Percentiles rank a stretch among this genome's conserved stretches.
Conservation (phyloP, 129 eudicot genomes). For the Chrysanthemum lavandulifolium region DNA sequence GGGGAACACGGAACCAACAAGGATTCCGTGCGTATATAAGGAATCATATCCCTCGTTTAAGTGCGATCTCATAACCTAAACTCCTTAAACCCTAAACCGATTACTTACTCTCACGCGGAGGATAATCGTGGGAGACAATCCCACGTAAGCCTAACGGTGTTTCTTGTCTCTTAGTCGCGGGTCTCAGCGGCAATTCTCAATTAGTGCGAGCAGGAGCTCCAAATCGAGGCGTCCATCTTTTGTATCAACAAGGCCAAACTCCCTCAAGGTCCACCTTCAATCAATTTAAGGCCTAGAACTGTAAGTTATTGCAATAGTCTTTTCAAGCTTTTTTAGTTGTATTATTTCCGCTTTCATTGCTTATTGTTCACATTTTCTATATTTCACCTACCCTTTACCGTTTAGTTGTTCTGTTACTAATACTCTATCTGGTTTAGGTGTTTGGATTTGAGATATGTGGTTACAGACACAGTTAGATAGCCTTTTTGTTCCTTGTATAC, state of each 20-base stretch:
- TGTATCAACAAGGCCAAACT: slow-evolving; percentile 51
- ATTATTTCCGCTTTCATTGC: background rate
- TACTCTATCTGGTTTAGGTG: background rate
- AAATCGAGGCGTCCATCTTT: no score
- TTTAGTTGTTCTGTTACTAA: background rate
- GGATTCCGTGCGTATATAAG: no score
- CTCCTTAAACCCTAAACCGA: no score
- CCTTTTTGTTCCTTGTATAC: background rate
- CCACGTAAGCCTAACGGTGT: no score
- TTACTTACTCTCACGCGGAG: no score
- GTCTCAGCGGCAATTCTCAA: no score
- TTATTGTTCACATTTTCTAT: background rate
- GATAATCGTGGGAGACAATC: no score
- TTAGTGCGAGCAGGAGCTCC: no score
- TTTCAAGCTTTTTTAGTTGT: slow-evolving; percentile 4
- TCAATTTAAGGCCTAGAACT: slow-evolving; percentile 47
- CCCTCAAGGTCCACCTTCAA: slow-evolving; percentile 34
- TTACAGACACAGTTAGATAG: background rate
- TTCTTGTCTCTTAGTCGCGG: no score
- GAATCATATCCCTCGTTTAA: no score
- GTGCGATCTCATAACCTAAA: no score
- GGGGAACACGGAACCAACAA: no score
- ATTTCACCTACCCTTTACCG: background rate
- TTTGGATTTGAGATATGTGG: background rate
- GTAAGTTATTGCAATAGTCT: slow-evolving; percentile 43